Evolutionary conservation across 176 grass and related monocot genomes (phyloP), one percentile per base, ranked within the genome.

Genomic region (Pontederia paniculata): DNA sequence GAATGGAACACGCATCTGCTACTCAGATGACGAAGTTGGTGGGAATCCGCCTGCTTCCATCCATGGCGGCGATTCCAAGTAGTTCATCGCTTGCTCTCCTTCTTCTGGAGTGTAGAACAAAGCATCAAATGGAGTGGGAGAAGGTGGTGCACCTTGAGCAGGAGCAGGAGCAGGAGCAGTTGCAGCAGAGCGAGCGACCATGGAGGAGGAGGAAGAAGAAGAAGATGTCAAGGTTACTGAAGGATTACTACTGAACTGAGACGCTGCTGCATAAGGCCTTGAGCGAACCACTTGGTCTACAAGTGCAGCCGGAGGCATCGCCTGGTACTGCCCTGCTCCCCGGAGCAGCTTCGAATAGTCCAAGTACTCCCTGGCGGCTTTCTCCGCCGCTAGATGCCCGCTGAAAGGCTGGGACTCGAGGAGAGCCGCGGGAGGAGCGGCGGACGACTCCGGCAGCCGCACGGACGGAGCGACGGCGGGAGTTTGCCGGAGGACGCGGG

Each of bases 321-420:
- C 45, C 52, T 22, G 50, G 66, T 45, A 22, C 46, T 72, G 44
- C 13, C 17, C 49, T 9, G 17, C 21, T 37, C 1, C 76, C 18
- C 13, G 64, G 5, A 80, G 60, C 1, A 88, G 66, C 68, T 42
- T 76, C 6, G 76, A 76, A 68, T 73, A 80, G 2, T 88, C 80
- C 17, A 74, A 10, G 60, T 64, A 80, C 45, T 80, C 68, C 60
- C 51, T 20, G 37, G 8, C 21, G 20, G 67, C 49, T 0, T n/a
- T 42, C 9, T 16, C 8, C 14, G 56, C 15, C 16, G 56, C 56
- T 28, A 42, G 31, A 59, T 37, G 12, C 1, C 8, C 0, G 50
- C n/a, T 3, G 54, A 70, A 58, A 0, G 67, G 67, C 21, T 58
- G 67, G 20, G 54, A 70, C 54, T 70, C 67, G 5, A 70, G 23